Evolutionary conservation across 352 stramenopile genomes (phyloP).

Genomic region (Pythium phragmiticola): DNA sequence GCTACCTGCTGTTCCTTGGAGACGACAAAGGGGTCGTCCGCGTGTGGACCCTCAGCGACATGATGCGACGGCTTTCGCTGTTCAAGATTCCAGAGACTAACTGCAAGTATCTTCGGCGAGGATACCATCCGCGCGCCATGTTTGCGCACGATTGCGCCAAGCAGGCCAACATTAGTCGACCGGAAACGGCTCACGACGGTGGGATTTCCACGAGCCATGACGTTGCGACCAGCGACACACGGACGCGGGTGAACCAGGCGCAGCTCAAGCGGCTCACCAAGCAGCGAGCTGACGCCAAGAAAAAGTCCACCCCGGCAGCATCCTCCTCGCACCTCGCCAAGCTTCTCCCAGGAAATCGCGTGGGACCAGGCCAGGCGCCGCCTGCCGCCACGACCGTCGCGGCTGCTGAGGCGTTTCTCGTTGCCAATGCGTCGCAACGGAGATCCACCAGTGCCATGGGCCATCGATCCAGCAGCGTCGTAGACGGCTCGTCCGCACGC

Average conservation of each 20-base stretch:
- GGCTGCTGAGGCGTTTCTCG: conserved; percentile 46
- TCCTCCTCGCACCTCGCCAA: conserved; percentile 20
- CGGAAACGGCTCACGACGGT: neutral
- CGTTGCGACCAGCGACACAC: neutral
- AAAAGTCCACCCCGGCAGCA: conserved; percentile 4
- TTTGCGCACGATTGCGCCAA: conserved; percentile 59
- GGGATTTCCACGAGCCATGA: neutral
- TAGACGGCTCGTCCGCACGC: neutral
- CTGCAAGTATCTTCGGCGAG: conserved; percentile 55
- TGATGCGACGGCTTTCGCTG: conserved; percentile 49
- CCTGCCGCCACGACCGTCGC: conserved; percentile 38
- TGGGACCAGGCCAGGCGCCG: conserved; percentile 14
- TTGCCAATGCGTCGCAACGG: neutral
- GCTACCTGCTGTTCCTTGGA: conserved; percentile 56
- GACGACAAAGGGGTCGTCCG: conserved; percentile 52
- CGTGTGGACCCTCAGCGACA: conserved; percentile 48
- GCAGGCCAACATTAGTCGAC: conserved; percentile 29
- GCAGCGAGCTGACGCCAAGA: conserved; percentile 30
- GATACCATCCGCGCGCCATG: conserved; percentile 61
- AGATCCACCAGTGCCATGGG: conserved; percentile 1
- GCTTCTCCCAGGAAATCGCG: conserved; percentile 20
- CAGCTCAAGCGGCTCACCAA: conserved; percentile 39
- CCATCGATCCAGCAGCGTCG: neutral
- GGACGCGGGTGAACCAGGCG: conserved; percentile 28
- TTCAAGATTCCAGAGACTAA: conserved; percentile 62